Evolutionary conservation across 2,329 filamentous ascomycete genomes (phyloP).

Genomic region (Microcyclosporella mali): DNA sequence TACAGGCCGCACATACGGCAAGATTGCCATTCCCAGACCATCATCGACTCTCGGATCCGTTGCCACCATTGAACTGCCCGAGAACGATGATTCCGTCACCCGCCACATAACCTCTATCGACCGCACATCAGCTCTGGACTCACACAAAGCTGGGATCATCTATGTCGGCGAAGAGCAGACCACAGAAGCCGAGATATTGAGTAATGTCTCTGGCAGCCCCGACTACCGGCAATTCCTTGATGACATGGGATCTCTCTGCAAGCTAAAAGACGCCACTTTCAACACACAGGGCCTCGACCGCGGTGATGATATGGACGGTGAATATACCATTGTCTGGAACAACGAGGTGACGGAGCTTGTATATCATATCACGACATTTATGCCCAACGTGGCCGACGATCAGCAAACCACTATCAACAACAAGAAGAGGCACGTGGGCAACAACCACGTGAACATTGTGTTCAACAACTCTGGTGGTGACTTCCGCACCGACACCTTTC

Average conservation of each 20-base stretch:
- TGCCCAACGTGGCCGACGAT: slow-evolving; percentile 77
- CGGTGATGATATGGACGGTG: slow-evolving; percentile 69
- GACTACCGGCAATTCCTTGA: slow-evolving; percentile 84
- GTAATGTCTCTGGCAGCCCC: slow-evolving; percentile 76
- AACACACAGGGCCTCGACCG: slow-evolving; percentile 90
- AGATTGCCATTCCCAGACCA: slow-evolving; percentile 47
- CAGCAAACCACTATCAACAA: slow-evolving; percentile 53
- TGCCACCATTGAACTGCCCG: slow-evolving; percentile 59
- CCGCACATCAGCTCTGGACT: slow-evolving; percentile 81
- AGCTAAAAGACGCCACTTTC: slow-evolving; percentile 74
- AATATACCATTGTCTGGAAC: slow-evolving; percentile 88
- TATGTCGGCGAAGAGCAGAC: slow-evolving; percentile 87
- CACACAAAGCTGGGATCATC: slow-evolving; percentile 90
- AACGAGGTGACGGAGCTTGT: slow-evolving; percentile 92
- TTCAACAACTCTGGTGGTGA: slow-evolving; percentile 90
- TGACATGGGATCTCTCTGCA: slow-evolving; percentile 73
- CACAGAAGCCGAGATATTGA: slow-evolving; percentile 73
- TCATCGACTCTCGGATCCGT: slow-evolving; percentile 25
- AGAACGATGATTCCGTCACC: slow-evolving; percentile 52
- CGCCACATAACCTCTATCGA: slow-evolving; percentile 79
- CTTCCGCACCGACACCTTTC: slow-evolving; percentile 86
- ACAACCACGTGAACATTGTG: slow-evolving; percentile 96
- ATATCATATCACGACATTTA: slow-evolving; percentile 93
- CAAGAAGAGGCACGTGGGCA: slow-evolving; percentile 94
- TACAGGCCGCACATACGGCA: slow-evolving; percentile 25